phyloP scores from a whole-genome alignment of 2,329 filamentous ascomycete genomes.

The Ophiostoma sp. region DNA sequence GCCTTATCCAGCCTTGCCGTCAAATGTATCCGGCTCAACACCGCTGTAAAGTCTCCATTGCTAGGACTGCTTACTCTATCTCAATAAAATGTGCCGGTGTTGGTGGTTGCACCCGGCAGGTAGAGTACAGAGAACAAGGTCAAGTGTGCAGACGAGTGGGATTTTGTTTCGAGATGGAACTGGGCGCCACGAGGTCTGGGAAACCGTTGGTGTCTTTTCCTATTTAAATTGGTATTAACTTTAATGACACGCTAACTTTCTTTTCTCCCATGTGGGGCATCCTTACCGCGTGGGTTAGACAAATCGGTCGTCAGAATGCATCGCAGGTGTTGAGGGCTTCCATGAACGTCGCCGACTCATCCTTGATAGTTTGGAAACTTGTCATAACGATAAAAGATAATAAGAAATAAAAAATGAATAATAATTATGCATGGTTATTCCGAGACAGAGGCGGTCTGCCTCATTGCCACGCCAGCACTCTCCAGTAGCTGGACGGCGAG shows the following conservation, averaged over 20 bases:
- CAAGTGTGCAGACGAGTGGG: background rate
- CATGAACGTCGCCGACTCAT: background rate
- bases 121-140: background rate
- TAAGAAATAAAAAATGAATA: background rate
- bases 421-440: background rate
- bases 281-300: background rate
- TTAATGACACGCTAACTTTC: background rate
- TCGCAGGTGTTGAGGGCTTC: background rate
- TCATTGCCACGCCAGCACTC: background rate
- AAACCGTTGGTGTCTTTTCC: background rate
- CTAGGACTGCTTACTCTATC: background rate
- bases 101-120: background rate
- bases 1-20: conserved; percentile 13
- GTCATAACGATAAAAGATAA: too few relatives aligned
- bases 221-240: conserved; percentile 4
- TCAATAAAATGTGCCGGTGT: background rate
- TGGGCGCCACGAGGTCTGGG: conserved; percentile 1
- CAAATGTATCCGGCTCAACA: background rate
- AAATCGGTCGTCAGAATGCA: background rate
- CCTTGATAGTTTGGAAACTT: background rate
- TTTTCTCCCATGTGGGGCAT: conserved; percentile 1
- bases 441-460: background rate
- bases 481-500: background rate
- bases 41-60: background rate
- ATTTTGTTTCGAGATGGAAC: background rate